These are phyloP conservation scores for Pleurotus pulmonarius DNA, from an alignment of 768 basidiomycete genomes.

Conservation along the genomic window DNA sequence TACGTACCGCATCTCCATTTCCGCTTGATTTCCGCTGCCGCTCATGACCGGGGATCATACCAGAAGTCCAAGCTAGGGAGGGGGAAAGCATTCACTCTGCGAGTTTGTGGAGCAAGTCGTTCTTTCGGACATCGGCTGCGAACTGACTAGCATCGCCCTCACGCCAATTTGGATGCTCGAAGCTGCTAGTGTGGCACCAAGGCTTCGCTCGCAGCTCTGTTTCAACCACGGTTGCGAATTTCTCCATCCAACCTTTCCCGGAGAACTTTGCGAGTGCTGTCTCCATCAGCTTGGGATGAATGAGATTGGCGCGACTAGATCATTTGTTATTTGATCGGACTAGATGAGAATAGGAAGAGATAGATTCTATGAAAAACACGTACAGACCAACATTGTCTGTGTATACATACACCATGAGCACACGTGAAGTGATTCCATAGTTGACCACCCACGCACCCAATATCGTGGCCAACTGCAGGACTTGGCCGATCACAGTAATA, in stretches of 20 bases:
- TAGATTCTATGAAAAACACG: conserved; percentile 13
- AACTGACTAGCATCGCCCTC: conserved; percentile 41
- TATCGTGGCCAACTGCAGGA: conserved; percentile 46
- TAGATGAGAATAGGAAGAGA: background rate
- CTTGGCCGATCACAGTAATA: conserved; percentile 46
- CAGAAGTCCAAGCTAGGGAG: background rate
- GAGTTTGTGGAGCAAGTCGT: conserved; percentile 17
- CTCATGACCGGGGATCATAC: too few species aligned
- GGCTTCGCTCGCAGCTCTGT: conserved; percentile 42
- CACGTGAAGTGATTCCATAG: conserved; percentile 2
- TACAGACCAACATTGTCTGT: conserved; percentile 43
- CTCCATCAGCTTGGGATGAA: conserved; percentile 37
- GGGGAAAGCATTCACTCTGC: conserved; percentile 1
- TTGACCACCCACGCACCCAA: conserved; percentile 27
- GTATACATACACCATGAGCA: conserved; percentile 1
- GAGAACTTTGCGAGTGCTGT: conserved; percentile 37
- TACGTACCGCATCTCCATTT: background rate
- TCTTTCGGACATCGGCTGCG: conserved; percentile 41
- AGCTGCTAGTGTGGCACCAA: conserved; percentile 47
- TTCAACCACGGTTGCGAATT: conserved; percentile 39
- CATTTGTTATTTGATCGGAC: conserved; percentile 7
- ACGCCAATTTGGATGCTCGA: conserved; percentile 42
- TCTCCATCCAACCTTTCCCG: conserved; percentile 40
- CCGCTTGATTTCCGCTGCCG: background rate
- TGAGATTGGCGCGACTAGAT: conserved; percentile 36